A percentile compares a stretch with the other conserved stretches of the same genome.
These are phyloP conservation scores for Alternaria dauci DNA, from an alignment of 2,329 filamentous ascomycete genomes.

Conservation along the genomic window DNA sequence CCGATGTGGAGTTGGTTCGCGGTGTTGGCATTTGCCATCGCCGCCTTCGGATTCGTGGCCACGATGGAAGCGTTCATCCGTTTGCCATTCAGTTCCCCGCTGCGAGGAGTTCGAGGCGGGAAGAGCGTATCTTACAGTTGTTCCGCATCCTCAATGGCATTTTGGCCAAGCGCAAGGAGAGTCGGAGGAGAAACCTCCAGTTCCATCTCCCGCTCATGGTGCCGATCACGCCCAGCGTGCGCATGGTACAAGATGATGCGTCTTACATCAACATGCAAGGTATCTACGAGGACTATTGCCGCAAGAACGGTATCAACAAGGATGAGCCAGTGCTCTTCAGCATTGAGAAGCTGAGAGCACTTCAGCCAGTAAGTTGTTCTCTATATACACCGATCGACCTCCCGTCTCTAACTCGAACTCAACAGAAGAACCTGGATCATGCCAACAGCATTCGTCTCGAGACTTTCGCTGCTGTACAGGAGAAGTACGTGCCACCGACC, in stretches of 20 bases:
- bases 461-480: conserved; percentile 93
- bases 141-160: conserved; percentile 98
- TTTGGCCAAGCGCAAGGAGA: conserved; percentile 91
- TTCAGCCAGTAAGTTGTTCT: conserved; percentile 54
- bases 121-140: conserved; percentile 93
- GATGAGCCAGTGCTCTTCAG: conserved; percentile 95
- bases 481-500: conserved; percentile 87
- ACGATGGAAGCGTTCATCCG: conserved; percentile 95
- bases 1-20: conserved; percentile 91
- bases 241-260: conserved; percentile 93
- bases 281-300: conserved; percentile 95
- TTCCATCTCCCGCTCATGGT: conserved; percentile 97
- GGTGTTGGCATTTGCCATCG: conserved; percentile 91
- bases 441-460: conserved; percentile 79
- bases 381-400: neutral
- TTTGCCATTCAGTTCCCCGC: conserved; percentile 98
- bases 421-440: conserved; percentile 73
- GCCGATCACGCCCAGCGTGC: conserved; percentile 90
- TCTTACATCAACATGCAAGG: conserved; percentile 94
- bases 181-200: conserved; percentile 88
- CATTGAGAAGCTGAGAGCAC: conserved; percentile 87
- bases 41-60: conserved; percentile 92
- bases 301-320: conserved; percentile 85
- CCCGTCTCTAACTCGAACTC: conserved; percentile 10
- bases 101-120: conserved; percentile 87